Conservation (phyloP, 2,329 filamentous ascomycete species). For the Penicillium fuscoglaucum region DNA sequence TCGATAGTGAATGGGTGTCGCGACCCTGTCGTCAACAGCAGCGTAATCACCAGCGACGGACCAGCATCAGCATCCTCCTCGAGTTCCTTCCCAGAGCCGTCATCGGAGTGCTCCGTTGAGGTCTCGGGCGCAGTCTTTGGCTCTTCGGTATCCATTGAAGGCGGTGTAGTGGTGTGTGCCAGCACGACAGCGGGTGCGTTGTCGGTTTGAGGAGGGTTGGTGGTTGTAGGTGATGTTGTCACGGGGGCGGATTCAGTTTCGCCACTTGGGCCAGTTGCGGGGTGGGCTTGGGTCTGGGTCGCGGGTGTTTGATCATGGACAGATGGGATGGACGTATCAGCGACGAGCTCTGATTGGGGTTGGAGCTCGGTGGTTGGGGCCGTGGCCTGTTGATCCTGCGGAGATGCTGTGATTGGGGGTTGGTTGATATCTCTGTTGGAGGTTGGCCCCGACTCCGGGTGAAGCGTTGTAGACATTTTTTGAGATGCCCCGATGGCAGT, state of each 20-base stretch:
- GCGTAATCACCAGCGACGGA: conserved; percentile 61
- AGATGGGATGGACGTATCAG: conserved; percentile 14
- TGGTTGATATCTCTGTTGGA: conserved; percentile 18
- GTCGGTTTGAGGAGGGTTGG: conserved; percentile 14
- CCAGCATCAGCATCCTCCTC: conserved; percentile 41
- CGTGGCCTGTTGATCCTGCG: conserved; percentile 15
- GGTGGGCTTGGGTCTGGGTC: conserved; percentile 19
- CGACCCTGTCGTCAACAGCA: conserved; percentile 78
- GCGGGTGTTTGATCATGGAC: conserved; percentile 12
- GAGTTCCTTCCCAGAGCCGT: conserved; percentile 36
- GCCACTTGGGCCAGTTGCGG: conserved; percentile 23
- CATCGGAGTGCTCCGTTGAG: conserved; percentile 27
- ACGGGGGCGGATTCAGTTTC: conserved; percentile 23
- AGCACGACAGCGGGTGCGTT: conserved; percentile 15
- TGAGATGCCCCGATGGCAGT: conserved; percentile 15
- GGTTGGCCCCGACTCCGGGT: conserved; percentile 23
- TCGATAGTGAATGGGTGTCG: conserved; percentile 89
- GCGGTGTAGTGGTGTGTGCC: conserved; percentile 12
- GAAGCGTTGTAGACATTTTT: conserved; percentile 28
- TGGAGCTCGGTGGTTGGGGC: conserved; percentile 3
- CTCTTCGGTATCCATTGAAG: conserved; percentile 27
- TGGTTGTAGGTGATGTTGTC: conserved; percentile 15
- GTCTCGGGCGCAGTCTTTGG: conserved; percentile 25
- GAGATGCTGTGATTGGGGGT: conserved; percentile 16
- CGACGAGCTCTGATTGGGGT: conserved; percentile 11